A percentile compares a stretch with the other conserved stretches of the same genome.
phyloP scores from a whole-genome alignment of 2,329 filamentous ascomycete species.

The Daldinia sp. region DNA sequence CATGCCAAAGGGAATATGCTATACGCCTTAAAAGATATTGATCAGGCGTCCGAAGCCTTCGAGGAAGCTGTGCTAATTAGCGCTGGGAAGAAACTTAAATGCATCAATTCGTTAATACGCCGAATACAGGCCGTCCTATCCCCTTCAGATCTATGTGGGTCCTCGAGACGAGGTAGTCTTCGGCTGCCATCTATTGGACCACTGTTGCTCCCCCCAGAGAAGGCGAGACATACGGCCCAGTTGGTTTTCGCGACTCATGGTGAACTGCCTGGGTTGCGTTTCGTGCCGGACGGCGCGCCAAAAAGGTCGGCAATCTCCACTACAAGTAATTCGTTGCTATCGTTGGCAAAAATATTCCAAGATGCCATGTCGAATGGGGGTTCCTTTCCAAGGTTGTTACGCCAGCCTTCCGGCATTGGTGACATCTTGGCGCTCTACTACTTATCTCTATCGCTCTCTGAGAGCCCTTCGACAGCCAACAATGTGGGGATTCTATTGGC shows the following conservation, averaged over 20 bases:
- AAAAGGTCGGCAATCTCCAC: constrained; percentile 86
- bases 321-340: constrained; percentile 93
- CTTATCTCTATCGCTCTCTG: constrained; percentile 89
- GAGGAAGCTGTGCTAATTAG: constrained; percentile 95
- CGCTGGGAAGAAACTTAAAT: constrained; percentile 72
- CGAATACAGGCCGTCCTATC: constrained; percentile 77
- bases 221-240: constrained; percentile 81
- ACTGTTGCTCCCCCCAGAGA: constrained; percentile 82
- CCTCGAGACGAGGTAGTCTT: constrained; percentile 42
- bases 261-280: constrained; percentile 79
- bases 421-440: constrained; percentile 97
- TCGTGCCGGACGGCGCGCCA: constrained; percentile 74
- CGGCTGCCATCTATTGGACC: constrained; percentile 60
- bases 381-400: constrained; percentile 60
- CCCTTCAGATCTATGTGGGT: constrained; percentile 49
- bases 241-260: constrained; percentile 81
- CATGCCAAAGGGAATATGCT: constrained; percentile 99
- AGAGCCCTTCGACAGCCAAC: constrained; percentile 96
- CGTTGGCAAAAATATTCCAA: constrained; percentile 96
- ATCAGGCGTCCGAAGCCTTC: constrained; percentile 83
- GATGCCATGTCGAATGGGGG: constrained; percentile 86
- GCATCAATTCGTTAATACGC: constrained; percentile 80
- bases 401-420: constrained; percentile 77
- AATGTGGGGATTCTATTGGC: constrained; percentile 98
- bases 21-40: constrained; percentile 85